Percentiles rank a stretch among this genome's conserved stretches.
phyloP scores from a whole-genome alignment of 805 yeast genomes.

The Metschnikowia aberdeeniae region DNA sequence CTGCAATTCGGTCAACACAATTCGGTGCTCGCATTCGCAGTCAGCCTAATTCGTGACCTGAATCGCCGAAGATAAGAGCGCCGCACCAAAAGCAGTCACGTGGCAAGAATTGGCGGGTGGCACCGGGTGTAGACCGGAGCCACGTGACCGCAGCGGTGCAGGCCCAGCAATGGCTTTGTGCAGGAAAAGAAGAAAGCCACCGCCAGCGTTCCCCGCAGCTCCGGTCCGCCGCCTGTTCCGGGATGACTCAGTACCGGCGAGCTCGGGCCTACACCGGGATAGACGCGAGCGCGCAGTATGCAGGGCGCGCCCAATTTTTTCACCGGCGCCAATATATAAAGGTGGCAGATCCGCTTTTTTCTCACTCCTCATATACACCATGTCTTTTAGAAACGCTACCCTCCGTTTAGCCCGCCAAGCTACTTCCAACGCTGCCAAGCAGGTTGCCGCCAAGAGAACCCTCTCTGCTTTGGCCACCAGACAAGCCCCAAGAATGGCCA shows the following conservation, averaged over 20 bases:
- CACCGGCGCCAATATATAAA: constrained; percentile 10
- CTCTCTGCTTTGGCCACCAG: constrained; percentile 53
- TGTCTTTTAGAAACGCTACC: constrained; percentile 45
- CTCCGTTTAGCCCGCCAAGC: constrained; percentile 47
- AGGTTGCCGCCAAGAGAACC: constrained; percentile 60
- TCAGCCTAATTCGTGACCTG: too few relatives aligned
- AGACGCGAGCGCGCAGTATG: constrained; percentile 2
- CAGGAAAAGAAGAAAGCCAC: neutral
- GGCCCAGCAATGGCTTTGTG: too few relatives aligned
- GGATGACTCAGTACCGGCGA: constrained; percentile 1
- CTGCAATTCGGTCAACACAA: too few relatives aligned
- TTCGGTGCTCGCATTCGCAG: too few relatives aligned
- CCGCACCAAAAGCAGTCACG: neutral
- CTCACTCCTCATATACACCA: constrained; percentile 14
- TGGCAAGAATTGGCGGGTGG: neutral
- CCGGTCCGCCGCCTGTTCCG: constrained; percentile 1
- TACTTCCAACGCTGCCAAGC: constrained; percentile 38
- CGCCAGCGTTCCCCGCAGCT: neutral
- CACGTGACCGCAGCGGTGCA: too few relatives aligned
- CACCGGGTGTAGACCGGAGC: too few relatives aligned
- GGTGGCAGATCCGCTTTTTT: constrained; percentile 5
- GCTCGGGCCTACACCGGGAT: constrained; percentile 17
- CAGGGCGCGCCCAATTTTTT: constrained; percentile 5
- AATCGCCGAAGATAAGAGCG: neutral
- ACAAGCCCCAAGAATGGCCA: constrained; percentile 34